Evolutionary conservation across 2,329 filamentous ascomycete genomes (phyloP).

Genomic region (Bipolaris oryzae): DNA sequence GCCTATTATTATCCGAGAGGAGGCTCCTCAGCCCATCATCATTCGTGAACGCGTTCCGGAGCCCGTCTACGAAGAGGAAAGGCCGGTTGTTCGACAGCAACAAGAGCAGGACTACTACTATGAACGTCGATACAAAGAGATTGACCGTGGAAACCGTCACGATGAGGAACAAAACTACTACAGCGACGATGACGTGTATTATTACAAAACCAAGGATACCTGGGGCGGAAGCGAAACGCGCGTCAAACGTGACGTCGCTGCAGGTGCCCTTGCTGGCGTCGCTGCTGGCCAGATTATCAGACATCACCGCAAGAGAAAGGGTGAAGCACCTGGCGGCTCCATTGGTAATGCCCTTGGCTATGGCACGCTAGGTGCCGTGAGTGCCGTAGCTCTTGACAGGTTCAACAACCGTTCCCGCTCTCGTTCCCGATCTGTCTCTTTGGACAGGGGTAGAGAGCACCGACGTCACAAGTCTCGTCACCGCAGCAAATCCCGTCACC

Average conservation of each 20-base stretch:
- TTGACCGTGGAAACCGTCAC: slow-evolving; percentile 56
- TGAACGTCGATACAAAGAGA: slow-evolving; percentile 61
- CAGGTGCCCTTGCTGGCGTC: slow-evolving; percentile 65
- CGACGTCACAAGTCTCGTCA: slow-evolving; percentile 38
- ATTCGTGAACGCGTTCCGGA: slow-evolving; percentile 54
- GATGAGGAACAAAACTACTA: slow-evolving; percentile 56
- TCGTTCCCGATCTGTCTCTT: slow-evolving; percentile 50
- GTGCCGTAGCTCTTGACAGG: slow-evolving; percentile 63
- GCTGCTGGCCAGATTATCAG: slow-evolving; percentile 66
- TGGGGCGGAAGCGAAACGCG: slow-evolving; percentile 51
- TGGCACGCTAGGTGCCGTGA: slow-evolving; percentile 65
- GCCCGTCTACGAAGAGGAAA: slow-evolving; percentile 63
- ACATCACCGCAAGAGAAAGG: slow-evolving; percentile 62
- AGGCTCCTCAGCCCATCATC: slow-evolving; percentile 52
- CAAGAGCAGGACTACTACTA: slow-evolving; percentile 67
- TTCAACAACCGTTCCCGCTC: slow-evolving; percentile 57
- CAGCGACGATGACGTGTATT: slow-evolving; percentile 67
- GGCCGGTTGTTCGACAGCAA: slow-evolving; percentile 53
- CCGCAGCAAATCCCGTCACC: slow-evolving; percentile 36
- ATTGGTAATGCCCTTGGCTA: slow-evolving; percentile 63
- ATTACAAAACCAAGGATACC: slow-evolving; percentile 59
- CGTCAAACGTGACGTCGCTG: slow-evolving; percentile 65
- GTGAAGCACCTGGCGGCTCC: slow-evolving; percentile 59
- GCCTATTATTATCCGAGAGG: slow-evolving; percentile 55
- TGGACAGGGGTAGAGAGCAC: slow-evolving; percentile 34